Evolutionary conservation across 2,329 filamentous ascomycete genomes (phyloP), one percentile per base, ranked within the genome.

Genomic region (Trichoderma sp.): DNA sequence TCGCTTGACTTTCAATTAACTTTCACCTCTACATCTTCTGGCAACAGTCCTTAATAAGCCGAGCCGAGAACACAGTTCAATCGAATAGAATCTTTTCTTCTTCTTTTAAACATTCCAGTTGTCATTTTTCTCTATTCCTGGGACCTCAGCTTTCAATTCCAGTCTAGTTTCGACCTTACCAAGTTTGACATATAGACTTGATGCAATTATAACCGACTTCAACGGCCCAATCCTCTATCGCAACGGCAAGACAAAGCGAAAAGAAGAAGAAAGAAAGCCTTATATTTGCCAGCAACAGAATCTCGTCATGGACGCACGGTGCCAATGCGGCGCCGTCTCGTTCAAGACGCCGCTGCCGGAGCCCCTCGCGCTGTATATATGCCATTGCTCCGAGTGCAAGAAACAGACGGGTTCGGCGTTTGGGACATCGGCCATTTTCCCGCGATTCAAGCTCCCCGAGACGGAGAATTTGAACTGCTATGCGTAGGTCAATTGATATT

Each of bases 351-450:
- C 90, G 1, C 79, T 85, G 0, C 77, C 83, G 4, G 81, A 85
- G 68, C 90, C 90, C 0, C 79, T 90, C 54, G 85, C 85, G n/a
- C 80, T 91, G 61, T 92, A 90, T 77, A 87, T 91, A 75, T 92
- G 90, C 79, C 90, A 92, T 79, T 92, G 90, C 77, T 79, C 82
- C 67, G 85, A 89, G 75, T 92, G 90, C 77, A 85, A 87, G 59
- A 83, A 86, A 68, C 90, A 91, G 79, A 87, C 88, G 34, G 82
- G 86, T 66, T 89, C 88, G 8, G 88, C 90, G 1, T 91, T 90
- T 77, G 90, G 89, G 32, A 86, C 89, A 37, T 89, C 88, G 43
- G 90, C 90, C 72, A 90, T 91, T 70, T 92, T 91, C 73, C 90
- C 89, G 1, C 82, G 82, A n/a, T 92, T 92, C 70, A 76, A 81